phyloP scores from a whole-genome alignment of 2,329 filamentous ascomycete species.

The Tolypocladium guangdongense region DNA sequence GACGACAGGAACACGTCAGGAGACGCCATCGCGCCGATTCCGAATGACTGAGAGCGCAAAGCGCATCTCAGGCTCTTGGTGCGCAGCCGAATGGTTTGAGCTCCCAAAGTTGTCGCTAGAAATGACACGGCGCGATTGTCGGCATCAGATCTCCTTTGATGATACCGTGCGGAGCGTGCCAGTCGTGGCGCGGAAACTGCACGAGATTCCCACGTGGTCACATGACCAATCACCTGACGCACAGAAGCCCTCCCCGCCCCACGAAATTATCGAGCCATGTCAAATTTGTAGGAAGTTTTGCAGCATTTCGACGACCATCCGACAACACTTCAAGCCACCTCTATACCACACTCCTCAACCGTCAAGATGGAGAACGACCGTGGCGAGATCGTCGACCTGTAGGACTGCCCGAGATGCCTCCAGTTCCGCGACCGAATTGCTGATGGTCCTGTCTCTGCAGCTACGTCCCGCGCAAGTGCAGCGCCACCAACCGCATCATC shows the following conservation, averaged over 20 bases:
- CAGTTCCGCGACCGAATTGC: slow-evolving; percentile 11
- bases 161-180: neutral
- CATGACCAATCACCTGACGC: slow-evolving; percentile 22
- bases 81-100: slow-evolving; percentile 18
- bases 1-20: slow-evolving; percentile 21
- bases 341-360: slow-evolving; percentile 14
- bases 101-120: neutral
- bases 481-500: slow-evolving; percentile 98
- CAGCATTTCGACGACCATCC: slow-evolving; percentile 18
- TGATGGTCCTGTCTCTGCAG: slow-evolving; percentile 33
- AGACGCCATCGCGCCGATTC: slow-evolving; percentile 20
- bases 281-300: slow-evolving; percentile 21
- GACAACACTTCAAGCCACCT: slow-evolving; percentile 17
- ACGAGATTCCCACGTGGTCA: slow-evolving; percentile 23
- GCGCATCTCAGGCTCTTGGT: slow-evolving; percentile 29
- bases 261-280: slow-evolving; percentile 24
- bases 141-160: neutral
- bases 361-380: slow-evolving; percentile 99
- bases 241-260: slow-evolving; percentile 23
- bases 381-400: slow-evolving; percentile 99
- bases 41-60: slow-evolving; percentile 28
- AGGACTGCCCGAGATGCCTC: slow-evolving; percentile 28
- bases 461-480: slow-evolving; percentile 98
- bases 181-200: neutral
- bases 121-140: neutral